These are phyloP conservation scores for Lecanicillium sp. DNA, from an alignment of 2,329 filamentous ascomycete species.

Conservation along the genomic window DNA sequence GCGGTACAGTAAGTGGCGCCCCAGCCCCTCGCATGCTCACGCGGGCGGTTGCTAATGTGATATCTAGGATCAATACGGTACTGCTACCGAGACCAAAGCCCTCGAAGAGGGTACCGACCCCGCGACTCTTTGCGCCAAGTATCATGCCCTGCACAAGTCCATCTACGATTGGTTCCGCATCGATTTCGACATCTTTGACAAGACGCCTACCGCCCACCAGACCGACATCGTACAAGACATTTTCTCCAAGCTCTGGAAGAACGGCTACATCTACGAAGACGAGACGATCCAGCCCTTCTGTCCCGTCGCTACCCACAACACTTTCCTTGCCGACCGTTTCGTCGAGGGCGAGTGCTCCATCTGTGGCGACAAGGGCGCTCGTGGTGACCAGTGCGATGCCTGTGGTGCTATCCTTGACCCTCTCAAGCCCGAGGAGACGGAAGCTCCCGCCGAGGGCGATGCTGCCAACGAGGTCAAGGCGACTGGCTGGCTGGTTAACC, in stretches of 20 bases:
- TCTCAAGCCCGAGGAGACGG: conserved; percentile 48
- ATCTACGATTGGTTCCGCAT: conserved; percentile 97
- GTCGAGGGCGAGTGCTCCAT: conserved; percentile 74
- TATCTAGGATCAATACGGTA: conserved; percentile 79
- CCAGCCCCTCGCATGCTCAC: not conserved
- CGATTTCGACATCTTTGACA: conserved; percentile 88
- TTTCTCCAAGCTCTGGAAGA: conserved; percentile 80
- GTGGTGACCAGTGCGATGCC: conserved; percentile 69
- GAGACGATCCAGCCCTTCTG: conserved; percentile 89
- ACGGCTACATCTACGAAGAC: conserved; percentile 81
- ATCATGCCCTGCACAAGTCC: conserved; percentile 81
- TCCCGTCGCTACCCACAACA: conserved; percentile 55
- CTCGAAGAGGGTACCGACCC: conserved; percentile 81
- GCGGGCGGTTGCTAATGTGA: not conserved
- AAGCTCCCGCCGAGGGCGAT: conserved; percentile 24
- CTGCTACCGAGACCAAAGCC: conserved; percentile 91
- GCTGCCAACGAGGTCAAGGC: conserved; percentile 27
- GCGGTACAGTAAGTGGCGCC: conserved; percentile 48
- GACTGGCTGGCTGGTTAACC: conserved; percentile 62
- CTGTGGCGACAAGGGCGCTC: conserved; percentile 64
- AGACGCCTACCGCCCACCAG: conserved; percentile 82
- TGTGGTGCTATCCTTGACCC: conserved; percentile 69
- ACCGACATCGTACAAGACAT: conserved; percentile 91
- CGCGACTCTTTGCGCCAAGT: conserved; percentile 83
- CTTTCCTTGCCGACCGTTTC: conserved; percentile 80